Conservation (phyloP, 139 green algal species). For the Astrephomene gubernaculifera region DNA sequence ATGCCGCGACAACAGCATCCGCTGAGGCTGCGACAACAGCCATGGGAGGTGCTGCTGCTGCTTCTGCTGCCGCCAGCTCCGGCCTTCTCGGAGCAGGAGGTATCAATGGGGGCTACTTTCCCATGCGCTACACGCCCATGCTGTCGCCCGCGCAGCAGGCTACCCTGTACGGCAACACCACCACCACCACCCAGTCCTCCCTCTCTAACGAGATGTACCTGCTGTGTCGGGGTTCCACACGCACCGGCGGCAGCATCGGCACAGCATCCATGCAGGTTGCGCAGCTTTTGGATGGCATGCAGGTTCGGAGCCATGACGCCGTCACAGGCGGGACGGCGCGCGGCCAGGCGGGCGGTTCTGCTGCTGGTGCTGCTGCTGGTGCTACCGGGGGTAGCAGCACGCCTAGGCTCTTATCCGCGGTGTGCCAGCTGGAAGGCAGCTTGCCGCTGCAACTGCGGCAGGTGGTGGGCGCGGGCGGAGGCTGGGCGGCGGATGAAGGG, state of each 20-base stretch:
- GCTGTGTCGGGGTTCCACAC: neutral
- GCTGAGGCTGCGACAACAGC: too few species aligned
- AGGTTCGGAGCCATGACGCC: slow-evolving; percentile 7
- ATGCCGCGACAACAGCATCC: neutral
- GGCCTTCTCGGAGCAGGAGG: neutral
- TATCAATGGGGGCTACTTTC: neutral
- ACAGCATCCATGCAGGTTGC: slow-evolving; percentile 4
- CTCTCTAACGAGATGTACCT: too few species aligned
- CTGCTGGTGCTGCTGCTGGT: too few species aligned
- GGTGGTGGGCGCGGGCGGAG: neutral
- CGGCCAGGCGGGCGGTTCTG: too few species aligned
- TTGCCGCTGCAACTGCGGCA: slow-evolving; percentile 21
- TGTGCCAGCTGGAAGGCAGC: slow-evolving; percentile 25
- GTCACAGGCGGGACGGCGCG: too few species aligned
- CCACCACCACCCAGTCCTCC: too few species aligned
- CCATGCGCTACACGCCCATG: slow-evolving; percentile 35
- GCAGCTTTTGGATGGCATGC: slow-evolving; percentile 35
- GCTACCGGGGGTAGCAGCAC: neutral
- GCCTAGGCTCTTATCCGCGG: neutral
- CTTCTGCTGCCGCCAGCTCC: too few species aligned
- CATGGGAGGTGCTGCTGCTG: too few species aligned
- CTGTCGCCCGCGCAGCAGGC: slow-evolving; percentile 9
- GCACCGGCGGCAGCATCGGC: too few species aligned
- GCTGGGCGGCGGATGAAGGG: slow-evolving; percentile 18
- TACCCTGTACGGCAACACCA: neutral